Conservation (phyloP, 306 rosid species). For the Calophaca sinica region DNA sequence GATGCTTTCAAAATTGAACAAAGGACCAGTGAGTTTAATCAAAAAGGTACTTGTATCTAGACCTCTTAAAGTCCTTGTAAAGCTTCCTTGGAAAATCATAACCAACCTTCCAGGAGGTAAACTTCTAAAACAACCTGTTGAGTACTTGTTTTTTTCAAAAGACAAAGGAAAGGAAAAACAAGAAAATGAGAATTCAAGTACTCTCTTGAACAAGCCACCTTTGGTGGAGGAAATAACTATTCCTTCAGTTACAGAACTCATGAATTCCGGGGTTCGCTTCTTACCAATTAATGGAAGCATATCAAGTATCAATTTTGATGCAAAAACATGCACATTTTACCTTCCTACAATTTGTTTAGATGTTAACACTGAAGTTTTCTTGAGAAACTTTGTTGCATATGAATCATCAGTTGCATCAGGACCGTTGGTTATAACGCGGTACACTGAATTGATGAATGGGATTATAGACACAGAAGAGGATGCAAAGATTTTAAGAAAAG, state of each 20-base stretch:
- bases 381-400: constrained; percentile 78
- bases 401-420: constrained; percentile 75
- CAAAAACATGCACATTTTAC: constrained; percentile 51
- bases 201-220: constrained; percentile 55
- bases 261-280: constrained; percentile 58
- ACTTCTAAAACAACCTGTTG: constrained; percentile 39
- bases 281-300: constrained; percentile 54
- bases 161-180: constrained; percentile 28
- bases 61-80: constrained; percentile 56
- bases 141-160: constrained; percentile 12
- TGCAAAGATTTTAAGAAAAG: constrained; percentile 60
- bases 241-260: constrained; percentile 67
- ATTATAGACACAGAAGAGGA: constrained; percentile 76
- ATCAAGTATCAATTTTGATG: constrained; percentile 60
- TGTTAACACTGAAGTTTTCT: constrained; percentile 60
- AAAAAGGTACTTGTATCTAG: constrained; percentile 59
- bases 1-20: constrained; percentile 60
- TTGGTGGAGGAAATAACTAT: constrained; percentile 73
- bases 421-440: constrained; percentile 69
- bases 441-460: constrained; percentile 78
- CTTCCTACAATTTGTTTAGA: constrained; percentile 68
- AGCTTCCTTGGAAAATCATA: constrained; percentile 73
- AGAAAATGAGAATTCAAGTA: constrained; percentile 38
- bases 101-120: constrained; percentile 41
- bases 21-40: constrained; percentile 54